Base-by-base conservation (phyloP, 2,329 filamentous ascomycete genomes). In the Fusarium goolgardi region DNA sequence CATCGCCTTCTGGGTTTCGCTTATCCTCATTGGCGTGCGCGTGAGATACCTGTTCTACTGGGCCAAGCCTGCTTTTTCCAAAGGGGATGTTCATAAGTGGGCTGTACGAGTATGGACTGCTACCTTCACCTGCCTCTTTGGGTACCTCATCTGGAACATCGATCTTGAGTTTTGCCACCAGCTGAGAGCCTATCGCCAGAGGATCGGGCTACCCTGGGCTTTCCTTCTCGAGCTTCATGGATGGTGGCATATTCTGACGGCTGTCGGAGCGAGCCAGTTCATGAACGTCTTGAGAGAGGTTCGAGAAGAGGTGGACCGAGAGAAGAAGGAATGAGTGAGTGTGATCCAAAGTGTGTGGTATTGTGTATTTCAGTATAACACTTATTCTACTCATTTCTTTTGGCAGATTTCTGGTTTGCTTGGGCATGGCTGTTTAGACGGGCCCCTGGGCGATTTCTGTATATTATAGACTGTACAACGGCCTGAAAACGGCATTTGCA, bases 201-300 rank as follows among this genome's bases (percentile, higher is more conserved):
- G 54, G 0, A 67, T 88, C 3, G 86, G 87, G 0, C 73, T 87
- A 43, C 87, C 87, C 0, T 86, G 80, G 81, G 84, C 82, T 3
- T 87, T 85, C 74, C 34, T 86, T 1, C 73, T 89, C 6, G 87
- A 89, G 75, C 71, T 89, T 16, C 87, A 89, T 70, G 87, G 86
- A 1, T 89, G 86, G 87, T 90, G 87, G 87, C 87, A 90, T 69
- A 76, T 89, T 18, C 76, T 88, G 27, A 90, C 87, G 0, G 87
- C 85, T 0, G 77, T 86, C 21, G 83, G 85, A 1, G 85, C 86
- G 6, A 81, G 80, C 25, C 72, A 73, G 46, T 80, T 79, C 43
- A 82, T 82, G 75, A 60, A 70, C 3, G 71, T 77, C 21, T 64
- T 63, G 35, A 68, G 75, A 44, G 75, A 77, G n/a, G 63, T 76